Evolutionary conservation across 192 early-diverging fungal species (phyloP).

Genomic region (Umbelopsis ramanniana): DNA sequence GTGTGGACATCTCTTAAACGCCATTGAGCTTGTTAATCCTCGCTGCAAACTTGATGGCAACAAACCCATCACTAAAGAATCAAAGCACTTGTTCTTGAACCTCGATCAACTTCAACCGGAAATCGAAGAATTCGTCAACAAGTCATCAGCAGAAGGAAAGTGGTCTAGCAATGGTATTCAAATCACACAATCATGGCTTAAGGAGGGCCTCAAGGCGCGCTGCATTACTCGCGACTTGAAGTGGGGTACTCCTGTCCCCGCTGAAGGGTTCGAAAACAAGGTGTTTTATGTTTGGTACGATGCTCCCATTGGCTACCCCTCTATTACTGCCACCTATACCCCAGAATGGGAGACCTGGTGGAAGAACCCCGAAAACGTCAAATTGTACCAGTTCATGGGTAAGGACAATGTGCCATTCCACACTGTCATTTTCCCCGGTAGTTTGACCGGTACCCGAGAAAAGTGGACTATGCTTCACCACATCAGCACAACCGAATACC

Average conservation of each 20-base stretch:
- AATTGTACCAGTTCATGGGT: conserved; percentile 99
- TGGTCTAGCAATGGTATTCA: conserved; percentile 89
- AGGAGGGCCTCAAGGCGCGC: conserved; percentile 88
- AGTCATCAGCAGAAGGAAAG: conserved; percentile 65
- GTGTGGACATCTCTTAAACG: conserved; percentile 90
- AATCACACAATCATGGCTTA: conserved; percentile 94
- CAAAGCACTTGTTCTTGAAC: conserved; percentile 92
- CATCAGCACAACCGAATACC: conserved; percentile 93
- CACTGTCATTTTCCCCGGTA: conserved; percentile 94
- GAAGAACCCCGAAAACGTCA: conserved; percentile 96
- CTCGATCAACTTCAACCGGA: conserved; percentile 75
- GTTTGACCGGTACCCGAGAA: conserved; percentile 85
- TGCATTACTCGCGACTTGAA: conserved; percentile 99
- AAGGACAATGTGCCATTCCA: conserved; percentile 99
- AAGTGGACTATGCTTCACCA: conserved; percentile 93
- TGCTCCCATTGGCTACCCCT: conserved; percentile 96
- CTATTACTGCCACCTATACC: conserved; percentile 97
- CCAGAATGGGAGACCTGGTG: conserved; percentile 97
- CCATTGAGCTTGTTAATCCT: conserved; percentile 90
- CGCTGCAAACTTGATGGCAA: conserved; percentile 92
- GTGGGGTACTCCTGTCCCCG: conserved; percentile 96
- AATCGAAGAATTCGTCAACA: conserved; percentile 77
- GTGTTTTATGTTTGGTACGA: conserved; percentile 99
- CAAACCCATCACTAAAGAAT: conserved; percentile 78
- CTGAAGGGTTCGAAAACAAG: conserved; percentile 82